Percentiles rank a stretch among this genome's conserved stretches.
Conservation (phyloP, 768 basidiomycete genomes). For the Phanerochaete carnosa region DNA sequence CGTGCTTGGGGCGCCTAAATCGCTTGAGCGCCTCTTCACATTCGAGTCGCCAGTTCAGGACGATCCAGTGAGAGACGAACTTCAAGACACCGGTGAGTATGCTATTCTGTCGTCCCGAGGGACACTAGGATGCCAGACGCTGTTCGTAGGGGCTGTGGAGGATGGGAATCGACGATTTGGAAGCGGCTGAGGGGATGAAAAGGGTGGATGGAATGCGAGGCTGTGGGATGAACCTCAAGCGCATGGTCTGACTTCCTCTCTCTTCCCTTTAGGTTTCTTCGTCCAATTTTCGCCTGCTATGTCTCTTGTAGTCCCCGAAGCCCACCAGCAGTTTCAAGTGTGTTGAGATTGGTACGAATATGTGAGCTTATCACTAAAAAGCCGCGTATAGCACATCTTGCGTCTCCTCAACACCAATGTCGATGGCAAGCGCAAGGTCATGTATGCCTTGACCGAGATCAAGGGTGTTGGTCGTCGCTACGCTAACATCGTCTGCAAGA, state of each 20-base stretch:
- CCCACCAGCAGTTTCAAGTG: conserved; percentile 95
- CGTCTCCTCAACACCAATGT: conserved; percentile 99
- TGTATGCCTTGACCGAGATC: conserved; percentile 99
- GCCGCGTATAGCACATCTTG: conserved; percentile 79
- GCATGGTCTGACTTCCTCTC: neutral
- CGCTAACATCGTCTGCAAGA: conserved; percentile 99
- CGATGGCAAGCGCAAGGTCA: conserved; percentile 98
- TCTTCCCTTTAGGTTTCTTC: neutral
- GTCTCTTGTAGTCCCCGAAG: conserved; percentile 97
- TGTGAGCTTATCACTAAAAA: conserved; percentile 2
- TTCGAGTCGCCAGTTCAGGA: neutral
- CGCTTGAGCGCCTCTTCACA: neutral
- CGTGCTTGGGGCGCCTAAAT: neutral
- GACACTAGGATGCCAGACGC: neutral
- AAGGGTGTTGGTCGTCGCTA: conserved; percentile 99
- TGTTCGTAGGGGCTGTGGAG: neutral
- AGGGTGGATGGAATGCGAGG: conserved; percentile 10
- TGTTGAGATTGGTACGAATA: conserved; percentile 13
- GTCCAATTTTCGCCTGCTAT: conserved; percentile 41
- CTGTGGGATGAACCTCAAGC: conserved; percentile 7
- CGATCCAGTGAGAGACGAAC: conserved; percentile 2
- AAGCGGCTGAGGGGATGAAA: neutral
- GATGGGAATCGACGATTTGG: neutral
- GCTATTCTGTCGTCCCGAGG: neutral
- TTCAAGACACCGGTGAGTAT: conserved; percentile 13